Evolutionary conservation across 306 rosid genomes (phyloP).

Genomic region (Spatholobus suberectus): DNA sequence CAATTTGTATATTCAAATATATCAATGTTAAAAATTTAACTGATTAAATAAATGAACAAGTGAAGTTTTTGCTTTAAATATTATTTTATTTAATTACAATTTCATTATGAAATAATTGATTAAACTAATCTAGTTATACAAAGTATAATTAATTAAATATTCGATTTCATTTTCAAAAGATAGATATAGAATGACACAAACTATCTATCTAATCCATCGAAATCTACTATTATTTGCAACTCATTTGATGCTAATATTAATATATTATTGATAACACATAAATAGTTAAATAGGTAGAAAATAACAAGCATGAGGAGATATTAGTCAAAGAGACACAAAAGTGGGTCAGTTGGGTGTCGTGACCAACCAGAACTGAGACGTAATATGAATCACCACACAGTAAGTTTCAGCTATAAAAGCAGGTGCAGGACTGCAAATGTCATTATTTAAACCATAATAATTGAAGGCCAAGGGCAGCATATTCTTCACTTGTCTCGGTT

Average conservation of each 20-base stretch:
- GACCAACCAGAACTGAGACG: not conserved
- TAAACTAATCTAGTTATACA: not conserved
- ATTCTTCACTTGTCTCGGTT: not conserved
- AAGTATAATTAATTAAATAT: not conserved
- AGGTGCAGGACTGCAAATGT: not conserved
- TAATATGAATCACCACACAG: not conserved
- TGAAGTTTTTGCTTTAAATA: no score
- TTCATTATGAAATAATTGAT: not conserved
- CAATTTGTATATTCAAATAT: no score
- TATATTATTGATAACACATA: not conserved
- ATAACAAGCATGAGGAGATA: not conserved
- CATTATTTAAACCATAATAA: not conserved
- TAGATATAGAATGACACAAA: not conserved
- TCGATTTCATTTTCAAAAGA: not conserved
- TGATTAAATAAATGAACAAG: no score
- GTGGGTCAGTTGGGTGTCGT: not conserved
- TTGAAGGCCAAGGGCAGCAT: not conserved
- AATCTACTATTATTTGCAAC: not conserved
- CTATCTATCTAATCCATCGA: not conserved
- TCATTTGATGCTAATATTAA: not conserved
- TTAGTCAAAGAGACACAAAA: not conserved
- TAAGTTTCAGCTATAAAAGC: not conserved
- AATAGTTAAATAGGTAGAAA: not conserved
- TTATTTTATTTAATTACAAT: not conserved
- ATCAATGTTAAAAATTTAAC: no score